Base-by-base conservation (phyloP, 345 rosid species). In the Acer campestre region DNA sequence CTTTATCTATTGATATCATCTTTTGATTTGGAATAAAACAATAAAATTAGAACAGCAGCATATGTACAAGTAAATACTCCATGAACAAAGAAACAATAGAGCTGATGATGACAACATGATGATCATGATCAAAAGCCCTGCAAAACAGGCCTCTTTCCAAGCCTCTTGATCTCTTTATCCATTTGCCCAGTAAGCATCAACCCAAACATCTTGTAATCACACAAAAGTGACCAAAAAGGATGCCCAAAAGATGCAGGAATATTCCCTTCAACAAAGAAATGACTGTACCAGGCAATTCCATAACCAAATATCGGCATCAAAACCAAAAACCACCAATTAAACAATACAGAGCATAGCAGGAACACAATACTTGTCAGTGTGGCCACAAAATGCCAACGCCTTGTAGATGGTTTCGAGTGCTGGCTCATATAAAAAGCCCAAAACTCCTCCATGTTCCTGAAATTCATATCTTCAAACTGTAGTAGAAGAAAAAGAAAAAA, bases 161-260 rank as follows among this genome's bases (percentile, higher is more conserved):
- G 97, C 80, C 98, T 85, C 88, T 95, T 95, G 78, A 93, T 91
- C 88, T 95, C 99, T 76, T 84, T 92, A 75, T 95, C 99, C 99
- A 95, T 90, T 46, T 86, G 85, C 67, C 99, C 99, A 12, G 94
- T 92, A 40, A 93, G 88, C 99, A 93, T 95, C 83, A 95, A 78
- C 1, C 93, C 92, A 81, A 93, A 95, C 99, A 95, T 95, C 90
- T 90, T 92, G 78, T 71, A 88, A 87, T 93, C 98, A 80, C 98
- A 95, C 1, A 88, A 75, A 70, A 93, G 80, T 20, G 99, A 93
- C 98, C 98, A 93, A 74, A 95, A 27, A 17, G 98, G 98, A 80
- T 93, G 99, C 61, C 94, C 98, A 81, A 89, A 92, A 73, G 88
- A 86, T 16, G 93, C 91, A 20, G 95, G 97, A 78, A 88, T 80